These are phyloP conservation scores for Coniosporium tulheliwenetii DNA, from an alignment of 2,329 filamentous ascomycete genomes.

Conservation along the genomic window DNA sequence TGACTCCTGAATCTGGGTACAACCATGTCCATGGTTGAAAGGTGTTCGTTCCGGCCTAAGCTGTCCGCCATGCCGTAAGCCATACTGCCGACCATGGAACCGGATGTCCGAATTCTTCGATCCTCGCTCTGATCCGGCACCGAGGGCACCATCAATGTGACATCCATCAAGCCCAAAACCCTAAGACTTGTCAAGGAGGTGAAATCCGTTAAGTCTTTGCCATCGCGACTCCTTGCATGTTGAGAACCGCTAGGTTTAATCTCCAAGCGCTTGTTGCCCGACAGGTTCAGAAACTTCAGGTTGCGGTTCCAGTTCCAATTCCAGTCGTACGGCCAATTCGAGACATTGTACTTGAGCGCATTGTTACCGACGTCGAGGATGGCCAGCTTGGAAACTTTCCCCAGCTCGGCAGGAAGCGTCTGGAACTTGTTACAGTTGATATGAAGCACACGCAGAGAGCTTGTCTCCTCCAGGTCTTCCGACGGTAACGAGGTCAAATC, in stretches of 20 bases:
- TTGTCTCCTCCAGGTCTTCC: conserved; percentile 84
- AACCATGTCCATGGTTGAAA: conserved; percentile 91
- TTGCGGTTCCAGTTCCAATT: conserved; percentile 99
- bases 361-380: conserved; percentile 94
- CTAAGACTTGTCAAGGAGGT: conserved; percentile 68
- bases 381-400: conserved; percentile 79
- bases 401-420: conserved; percentile 86
- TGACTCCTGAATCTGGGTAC: conserved; percentile 82
- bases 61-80: conserved; percentile 97
- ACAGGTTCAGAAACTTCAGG: conserved; percentile 86
- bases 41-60: conserved; percentile 78
- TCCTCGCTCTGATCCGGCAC: conserved; percentile 94
- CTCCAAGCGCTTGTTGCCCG: conserved; percentile 89
- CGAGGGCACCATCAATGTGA: conserved; percentile 82
- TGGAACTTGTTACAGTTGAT: conserved; percentile 98
- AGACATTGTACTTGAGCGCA: conserved; percentile 92
- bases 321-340: conserved; percentile 98
- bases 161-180: conserved; percentile 91
- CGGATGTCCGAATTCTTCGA: conserved; percentile 86
- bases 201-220: conserved; percentile 76
- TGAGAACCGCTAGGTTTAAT: conserved; percentile 56
- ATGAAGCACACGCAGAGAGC: conserved; percentile 74
- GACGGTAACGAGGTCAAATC: conserved; percentile 81
- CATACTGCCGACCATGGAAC: conserved; percentile 79
- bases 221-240: conserved; percentile 37